These are phyloP conservation scores for Chernovozyma aurita DNA, from an alignment of 1,139 yeast species.

Conservation along the genomic window DNA sequence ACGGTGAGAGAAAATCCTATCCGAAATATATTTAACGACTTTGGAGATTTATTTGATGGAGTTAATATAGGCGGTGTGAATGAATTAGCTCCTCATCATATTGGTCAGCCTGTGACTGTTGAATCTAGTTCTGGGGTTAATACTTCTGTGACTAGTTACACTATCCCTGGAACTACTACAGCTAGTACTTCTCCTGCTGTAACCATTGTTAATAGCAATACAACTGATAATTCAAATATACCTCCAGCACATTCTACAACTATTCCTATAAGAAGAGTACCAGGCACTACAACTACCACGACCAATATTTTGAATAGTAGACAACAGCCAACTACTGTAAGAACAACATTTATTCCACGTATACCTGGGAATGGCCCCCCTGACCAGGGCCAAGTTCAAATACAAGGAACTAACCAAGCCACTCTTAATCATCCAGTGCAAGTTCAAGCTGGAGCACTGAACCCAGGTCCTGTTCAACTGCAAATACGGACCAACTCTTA, in stretches of 20 bases:
- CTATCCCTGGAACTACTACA: background rate
- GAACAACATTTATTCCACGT: background rate
- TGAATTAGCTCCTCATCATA: background rate
- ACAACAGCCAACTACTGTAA: background rate
- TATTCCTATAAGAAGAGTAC: background rate
- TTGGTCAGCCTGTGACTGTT: background rate
- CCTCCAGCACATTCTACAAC: background rate
- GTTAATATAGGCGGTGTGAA: no score
- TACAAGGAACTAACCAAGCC: background rate
- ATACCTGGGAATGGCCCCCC: background rate
- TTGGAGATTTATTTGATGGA: constrained; percentile 20
- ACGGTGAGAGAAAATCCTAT: constrained; percentile 7
- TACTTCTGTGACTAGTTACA: background rate
- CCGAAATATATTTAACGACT: constrained; percentile 19
- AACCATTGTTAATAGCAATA: background rate
- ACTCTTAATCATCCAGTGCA: background rate
- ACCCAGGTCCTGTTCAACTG: background rate
- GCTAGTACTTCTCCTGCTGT: background rate
- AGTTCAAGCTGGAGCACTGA: background rate
- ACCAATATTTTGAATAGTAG: no score
- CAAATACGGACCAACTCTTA: background rate
- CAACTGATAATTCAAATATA: background rate
- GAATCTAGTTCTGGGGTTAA: background rate
- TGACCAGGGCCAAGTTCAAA: background rate
- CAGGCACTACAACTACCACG: background rate